phyloP scores from a whole-genome alignment of 805 yeast genomes.

The Lachancea lanzarotensis region DNA sequence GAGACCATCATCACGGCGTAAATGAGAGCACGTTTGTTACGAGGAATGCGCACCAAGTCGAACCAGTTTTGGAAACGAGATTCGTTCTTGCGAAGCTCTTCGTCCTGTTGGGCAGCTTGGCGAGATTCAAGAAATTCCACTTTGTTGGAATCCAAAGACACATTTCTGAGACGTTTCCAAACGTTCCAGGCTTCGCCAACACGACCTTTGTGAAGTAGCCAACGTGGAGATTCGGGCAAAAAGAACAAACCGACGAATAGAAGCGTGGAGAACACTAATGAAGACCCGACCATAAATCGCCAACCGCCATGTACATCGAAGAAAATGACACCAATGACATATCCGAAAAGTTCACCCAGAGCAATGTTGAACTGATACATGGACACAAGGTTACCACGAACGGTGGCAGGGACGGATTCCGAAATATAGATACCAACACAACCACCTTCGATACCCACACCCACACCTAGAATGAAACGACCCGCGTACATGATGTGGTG shows the following conservation, averaged over 20 bases:
- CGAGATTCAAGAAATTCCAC: slow-evolving; percentile 54
- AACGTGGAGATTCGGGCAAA: slow-evolving; percentile 59
- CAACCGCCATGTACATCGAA: slow-evolving; percentile 51
- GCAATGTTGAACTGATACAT: slow-evolving; percentile 61
- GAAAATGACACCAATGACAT: slow-evolving; percentile 57
- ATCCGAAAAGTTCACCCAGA: slow-evolving; percentile 60
- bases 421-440: slow-evolving; percentile 57
- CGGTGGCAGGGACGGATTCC: slow-evolving; percentile 52
- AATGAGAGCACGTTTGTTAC: slow-evolving; percentile 55
- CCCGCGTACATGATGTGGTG: slow-evolving; percentile 51
- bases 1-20: slow-evolving; percentile 53
- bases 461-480: slow-evolving; percentile 54
- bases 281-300: slow-evolving; percentile 62
- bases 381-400: slow-evolving; percentile 56
- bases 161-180: slow-evolving; percentile 52
- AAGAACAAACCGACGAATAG: slow-evolving; percentile 46
- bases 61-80: slow-evolving; percentile 37
- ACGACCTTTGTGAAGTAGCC: slow-evolving; percentile 45
- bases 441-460: slow-evolving; percentile 63
- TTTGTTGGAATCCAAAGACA: slow-evolving; percentile 37
- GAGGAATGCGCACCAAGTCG: slow-evolving; percentile 48
- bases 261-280: slow-evolving; percentile 50
- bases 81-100: slow-evolving; percentile 34
- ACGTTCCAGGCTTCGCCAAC: slow-evolving; percentile 48
- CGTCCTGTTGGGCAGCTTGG: slow-evolving; percentile 45